Evolutionary conservation across 352 stramenopile genomes (phyloP).

Genomic region (Globisporangium takayamanum): DNA sequence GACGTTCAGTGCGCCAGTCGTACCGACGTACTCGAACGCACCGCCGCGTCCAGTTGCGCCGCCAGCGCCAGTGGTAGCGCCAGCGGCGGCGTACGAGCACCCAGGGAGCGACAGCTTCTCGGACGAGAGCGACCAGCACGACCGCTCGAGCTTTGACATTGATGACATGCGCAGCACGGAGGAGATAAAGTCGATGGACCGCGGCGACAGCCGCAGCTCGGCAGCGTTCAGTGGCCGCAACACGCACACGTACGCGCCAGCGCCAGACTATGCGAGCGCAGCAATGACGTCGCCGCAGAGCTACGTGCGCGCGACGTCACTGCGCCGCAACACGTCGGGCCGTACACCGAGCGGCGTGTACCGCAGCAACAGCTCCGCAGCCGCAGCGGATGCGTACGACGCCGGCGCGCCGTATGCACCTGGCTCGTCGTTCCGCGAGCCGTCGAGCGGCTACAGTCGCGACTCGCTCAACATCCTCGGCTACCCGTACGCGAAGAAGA

Average conservation of each 20-base stretch:
- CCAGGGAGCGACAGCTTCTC: constrained; percentile 17
- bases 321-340: constrained; percentile 42
- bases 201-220: constrained; percentile 24
- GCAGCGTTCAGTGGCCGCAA: constrained; percentile 6
- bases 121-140: constrained; percentile 27
- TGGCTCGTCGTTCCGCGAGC: constrained; percentile 16
- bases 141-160: constrained; percentile 79
- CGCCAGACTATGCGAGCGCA: constrained; percentile 20
- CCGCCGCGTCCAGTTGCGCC: constrained; percentile 11
- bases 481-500: constrained; percentile 81
- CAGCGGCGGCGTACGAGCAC: constrained; percentile 17
- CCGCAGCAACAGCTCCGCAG: constrained; percentile 19
- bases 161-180: constrained; percentile 70
- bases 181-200: constrained; percentile 33
- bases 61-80: constrained; percentile 12
- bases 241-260: constrained; percentile 17
- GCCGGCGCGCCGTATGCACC: constrained; percentile 3
- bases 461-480: constrained; percentile 77
- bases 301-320: constrained; percentile 59
- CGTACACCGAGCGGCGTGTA: constrained; percentile 5
- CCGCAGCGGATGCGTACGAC: constrained; percentile 12
- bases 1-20: constrained; percentile 20
- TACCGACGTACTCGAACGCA: constrained; percentile 17
- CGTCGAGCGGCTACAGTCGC: constrained; percentile 53
- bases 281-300: constrained; percentile 69